Base-by-base conservation (phyloP, 1,284 basidiomycete species). In the Fomitopsis palustris region DNA sequence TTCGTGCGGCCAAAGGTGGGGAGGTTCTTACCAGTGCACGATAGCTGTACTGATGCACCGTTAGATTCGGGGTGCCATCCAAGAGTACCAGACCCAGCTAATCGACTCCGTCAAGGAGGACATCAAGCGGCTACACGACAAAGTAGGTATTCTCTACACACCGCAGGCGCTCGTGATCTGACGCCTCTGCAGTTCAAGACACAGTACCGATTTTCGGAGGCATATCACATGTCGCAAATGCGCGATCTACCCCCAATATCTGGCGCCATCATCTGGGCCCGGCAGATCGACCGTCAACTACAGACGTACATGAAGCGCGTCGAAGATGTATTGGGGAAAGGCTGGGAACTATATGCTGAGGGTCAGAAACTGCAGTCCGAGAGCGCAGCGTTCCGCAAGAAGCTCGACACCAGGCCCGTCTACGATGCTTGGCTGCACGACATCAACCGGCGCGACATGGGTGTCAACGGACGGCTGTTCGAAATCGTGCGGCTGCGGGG, bases 271-370 rank as follows among this genome's bases (percentile, higher is more conserved):
- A 93, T 98, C 69, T 99, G 97, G 96, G 96, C 96, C 0, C 86
- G 92, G 9, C 96, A 99, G 78, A 99, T 99, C 65, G 96, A 98
- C 70, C 87, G 95, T 7, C 97, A 99, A 73, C 85, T 99, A 14
- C 82, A 92, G 64, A 90, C 93, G 2, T 98, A 98, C 78, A 98
- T 99, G 95, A 97, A 96, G 74, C 92, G 96, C n/a, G 96, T 99
- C 55, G 96, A 98, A 72, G 96, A 98, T 72, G 97, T 99, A 2
- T 88, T 99, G 12, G 97, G 96, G 9, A 95, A 95, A 74, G 96
- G 95, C 7, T 99, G 96, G 96, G 96, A 98, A 72, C 86, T 95
- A 62, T 99, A 99, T 67, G 95, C 96, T n/a, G 96, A 99, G 68
- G 97, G 97, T 6, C 95, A 98, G 74, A 95, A 96, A 70, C 88